These are phyloP conservation scores for Rubus parviflorus DNA, from an alignment of 306 rosid species.

Conservation along the genomic window DNA sequence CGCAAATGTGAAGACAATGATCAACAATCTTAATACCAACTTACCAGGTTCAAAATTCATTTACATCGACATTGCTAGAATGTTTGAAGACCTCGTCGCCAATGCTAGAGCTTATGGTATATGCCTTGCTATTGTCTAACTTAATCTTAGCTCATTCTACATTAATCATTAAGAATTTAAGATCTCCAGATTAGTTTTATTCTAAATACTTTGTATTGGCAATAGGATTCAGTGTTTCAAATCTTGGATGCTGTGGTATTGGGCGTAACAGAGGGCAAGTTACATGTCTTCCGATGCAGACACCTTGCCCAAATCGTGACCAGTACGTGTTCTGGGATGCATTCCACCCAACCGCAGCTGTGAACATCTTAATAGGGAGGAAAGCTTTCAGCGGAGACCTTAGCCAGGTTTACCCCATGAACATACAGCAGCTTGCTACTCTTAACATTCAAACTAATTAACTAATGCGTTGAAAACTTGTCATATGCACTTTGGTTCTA, in stretches of 20 bases:
- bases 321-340: constrained; percentile 92
- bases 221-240: constrained; percentile 52
- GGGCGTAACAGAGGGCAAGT: constrained; percentile 90
- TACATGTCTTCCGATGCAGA: constrained; percentile 82
- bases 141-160: neutral
- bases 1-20: constrained; percentile 65
- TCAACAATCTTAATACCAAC: constrained; percentile 52
- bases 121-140: neutral
- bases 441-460: constrained; percentile 26
- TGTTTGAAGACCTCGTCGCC: constrained; percentile 60
- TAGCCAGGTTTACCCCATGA: constrained; percentile 55
- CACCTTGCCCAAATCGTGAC: constrained; percentile 65
- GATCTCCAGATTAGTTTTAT: neutral
- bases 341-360: constrained; percentile 87
- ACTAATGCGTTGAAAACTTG: neutral
- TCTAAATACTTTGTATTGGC: neutral
- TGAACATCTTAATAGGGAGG: constrained; percentile 60
- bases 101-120: constrained; percentile 67
- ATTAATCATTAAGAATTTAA: neutral
- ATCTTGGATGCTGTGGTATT: constrained; percentile 86
- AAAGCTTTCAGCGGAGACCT: constrained; percentile 65
- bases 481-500: neutral
- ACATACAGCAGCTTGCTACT: constrained; percentile 66
- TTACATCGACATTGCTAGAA: constrained; percentile 47
- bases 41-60: constrained; percentile 68